A percentile compares a stretch with the other conserved stretches of the same genome.
These are phyloP conservation scores for Ustilago lituana DNA, from an alignment of 1,284 basidiomycete species.

Conservation along the genomic window DNA sequence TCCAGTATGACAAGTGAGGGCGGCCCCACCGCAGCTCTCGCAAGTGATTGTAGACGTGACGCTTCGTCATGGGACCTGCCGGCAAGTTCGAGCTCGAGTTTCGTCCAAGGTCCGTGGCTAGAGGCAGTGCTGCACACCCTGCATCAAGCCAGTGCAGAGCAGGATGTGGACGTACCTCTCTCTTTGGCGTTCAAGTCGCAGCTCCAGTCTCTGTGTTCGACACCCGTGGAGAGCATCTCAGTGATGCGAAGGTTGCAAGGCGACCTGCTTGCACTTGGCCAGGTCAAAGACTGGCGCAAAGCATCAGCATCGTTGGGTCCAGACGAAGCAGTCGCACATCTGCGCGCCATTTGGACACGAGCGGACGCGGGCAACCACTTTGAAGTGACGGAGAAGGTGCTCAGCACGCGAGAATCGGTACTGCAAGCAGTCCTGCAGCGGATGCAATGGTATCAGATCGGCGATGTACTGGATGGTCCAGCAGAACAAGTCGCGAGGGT, in stretches of 20 bases:
- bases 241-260: slow-evolving; percentile 24
- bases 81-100: slow-evolving; percentile 4
- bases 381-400: slow-evolving; percentile 77
- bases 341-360: slow-evolving; percentile 21
- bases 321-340: slow-evolving; percentile 36
- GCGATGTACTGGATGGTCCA: slow-evolving; percentile 74
- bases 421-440: slow-evolving; percentile 76
- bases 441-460: slow-evolving; percentile 78
- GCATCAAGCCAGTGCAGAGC: slow-evolving; percentile 70
- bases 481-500: slow-evolving; percentile 72
- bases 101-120: slow-evolving; percentile 70
- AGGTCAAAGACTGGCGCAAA: slow-evolving; percentile 42
- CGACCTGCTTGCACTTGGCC: slow-evolving; percentile 47
- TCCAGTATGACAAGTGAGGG: slow-evolving; percentile 4
- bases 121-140: slow-evolving; percentile 78
- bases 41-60: slow-evolving; percentile 85
- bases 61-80: slow-evolving; percentile 85
- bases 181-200: slow-evolving; percentile 25
- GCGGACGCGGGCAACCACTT: slow-evolving; percentile 69
- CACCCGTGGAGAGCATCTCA: slow-evolving; percentile 34
- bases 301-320: slow-evolving; percentile 13
- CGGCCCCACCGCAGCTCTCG: slow-evolving; percentile 64
- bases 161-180: slow-evolving; percentile 25
- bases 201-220: slow-evolving; percentile 35
- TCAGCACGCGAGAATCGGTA: slow-evolving; percentile 84